These are phyloP conservation scores for Rutstroemia sp. DNA, from an alignment of 2,329 filamentous ascomycete genomes.

Conservation along the genomic window DNA sequence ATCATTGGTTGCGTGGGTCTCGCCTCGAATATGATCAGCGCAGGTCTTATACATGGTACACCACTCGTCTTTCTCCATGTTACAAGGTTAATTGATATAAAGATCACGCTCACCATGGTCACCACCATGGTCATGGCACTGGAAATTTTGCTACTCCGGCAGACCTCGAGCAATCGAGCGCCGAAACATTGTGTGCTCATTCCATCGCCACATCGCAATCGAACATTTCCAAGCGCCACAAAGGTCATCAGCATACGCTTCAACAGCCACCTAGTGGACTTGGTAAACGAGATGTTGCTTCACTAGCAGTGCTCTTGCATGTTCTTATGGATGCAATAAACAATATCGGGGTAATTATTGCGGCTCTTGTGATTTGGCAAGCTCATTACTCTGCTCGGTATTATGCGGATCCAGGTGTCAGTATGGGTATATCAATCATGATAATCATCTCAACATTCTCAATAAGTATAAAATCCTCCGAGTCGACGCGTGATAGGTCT, in stretches of 20 bases:
- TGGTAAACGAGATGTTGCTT: slow-evolving; percentile 54
- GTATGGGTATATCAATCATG: slow-evolving; percentile 65
- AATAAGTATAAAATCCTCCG: slow-evolving; percentile 31
- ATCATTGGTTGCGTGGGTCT: slow-evolving; percentile 64
- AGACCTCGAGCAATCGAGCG: slow-evolving; percentile 8
- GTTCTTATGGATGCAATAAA: slow-evolving; percentile 67
- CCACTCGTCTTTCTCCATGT: background rate
- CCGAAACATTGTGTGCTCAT: background rate
- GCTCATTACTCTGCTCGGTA: slow-evolving; percentile 48
- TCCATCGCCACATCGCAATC: background rate
- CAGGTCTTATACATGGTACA: slow-evolving; percentile 56
- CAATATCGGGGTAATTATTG: slow-evolving; percentile 67
- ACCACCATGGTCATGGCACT: background rate
- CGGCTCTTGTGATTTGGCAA: slow-evolving; percentile 63
- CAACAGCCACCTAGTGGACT: slow-evolving; percentile 21
- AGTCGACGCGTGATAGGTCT: background rate
- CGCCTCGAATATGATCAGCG: slow-evolving; percentile 58
- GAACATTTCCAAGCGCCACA: slow-evolving; percentile 29
- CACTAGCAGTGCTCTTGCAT: slow-evolving; percentile 64
- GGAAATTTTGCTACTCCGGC: background rate
- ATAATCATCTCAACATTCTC: slow-evolving; percentile 59
- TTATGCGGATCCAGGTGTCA: slow-evolving; percentile 65
- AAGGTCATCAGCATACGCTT: slow-evolving; percentile 42
- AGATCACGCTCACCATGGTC: slow-evolving; percentile 14
- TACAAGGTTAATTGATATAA: background rate